Base-by-base conservation (phyloP, 768 basidiomycete species). In the Xerocomellus amylosporus region DNA sequence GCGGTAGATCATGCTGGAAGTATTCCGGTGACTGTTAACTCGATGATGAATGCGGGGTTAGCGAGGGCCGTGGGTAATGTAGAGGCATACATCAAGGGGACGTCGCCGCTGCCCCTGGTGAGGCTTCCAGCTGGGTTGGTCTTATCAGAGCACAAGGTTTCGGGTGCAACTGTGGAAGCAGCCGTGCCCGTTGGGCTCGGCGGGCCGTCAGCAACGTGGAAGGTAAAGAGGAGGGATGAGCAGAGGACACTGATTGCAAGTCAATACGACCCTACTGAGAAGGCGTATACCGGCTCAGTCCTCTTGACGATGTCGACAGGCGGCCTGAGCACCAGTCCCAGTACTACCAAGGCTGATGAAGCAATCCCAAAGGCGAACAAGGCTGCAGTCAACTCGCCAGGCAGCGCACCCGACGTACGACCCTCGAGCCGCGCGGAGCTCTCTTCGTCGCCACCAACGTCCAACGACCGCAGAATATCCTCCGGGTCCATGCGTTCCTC, bases 1-100 rank as follows among this genome's bases (percentile, higher is more conserved):
- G 88, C 90, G 1, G 80, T 94, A 54, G 95, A 98, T 70, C 93
- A 87, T 64, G 85, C 86, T 9, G 95, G 93, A 3, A 86, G 84
- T 2, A 82, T 96, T 37, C 93, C 94, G 0, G 82, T 86, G 17
- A 86, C 91, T 0, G 80, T 93, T 55, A 96, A 94, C 68, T 83
- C 88, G 19, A 83, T 88, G 74, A 85, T 93, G 65, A 98, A 97
- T 63, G 81, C 85, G 2, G 78, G 84, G 37, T 73, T 95, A 19
- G 88, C 91, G 5, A 78, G 82, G 53, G 77, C 84, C 0, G 84
- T 98, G 28, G 70, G 90, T 3, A 77, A 83, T 0, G 72, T 99
- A 39, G 94, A 98, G 66, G 67, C 77, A 24, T 87, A 83, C 60
- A 77, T 93, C 61, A 90, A 88, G 73, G 75, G 75, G 40, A 74